Evolutionary conservation across 2,329 filamentous ascomycete species (phyloP).

Genomic region (Aspergillus brasiliensis): DNA sequence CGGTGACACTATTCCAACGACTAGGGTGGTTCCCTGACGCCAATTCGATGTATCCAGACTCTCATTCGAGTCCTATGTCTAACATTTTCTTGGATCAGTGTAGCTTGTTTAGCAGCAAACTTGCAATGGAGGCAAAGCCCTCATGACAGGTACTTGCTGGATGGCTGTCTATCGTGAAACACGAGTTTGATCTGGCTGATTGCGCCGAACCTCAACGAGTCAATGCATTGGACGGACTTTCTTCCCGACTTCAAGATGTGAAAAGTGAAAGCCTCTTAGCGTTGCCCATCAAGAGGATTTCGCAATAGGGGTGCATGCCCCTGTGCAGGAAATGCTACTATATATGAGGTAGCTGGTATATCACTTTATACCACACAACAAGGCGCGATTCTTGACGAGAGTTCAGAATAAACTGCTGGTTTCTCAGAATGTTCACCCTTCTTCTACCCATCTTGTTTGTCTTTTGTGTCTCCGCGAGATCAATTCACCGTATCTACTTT

Average conservation of each 20-base stretch:
- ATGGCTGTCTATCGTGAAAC: background rate
- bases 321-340: background rate
- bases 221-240: too few species aligned
- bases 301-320: background rate
- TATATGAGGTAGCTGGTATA: background rate
- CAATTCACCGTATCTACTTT: conserved; percentile 9
- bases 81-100: background rate
- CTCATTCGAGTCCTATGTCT: background rate
- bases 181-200: too few species aligned
- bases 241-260: background rate
- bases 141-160: background rate
- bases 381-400: too few species aligned
- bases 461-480: background rate
- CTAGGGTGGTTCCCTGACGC: background rate
- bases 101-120: background rate
- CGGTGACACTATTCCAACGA: background rate
- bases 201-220: too few species aligned
- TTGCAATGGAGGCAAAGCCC: background rate
- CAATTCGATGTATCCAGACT: background rate
- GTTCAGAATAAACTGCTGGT: background rate
- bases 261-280: background rate
- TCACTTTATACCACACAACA: background rate
- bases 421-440: background rate
- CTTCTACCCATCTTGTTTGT: background rate
- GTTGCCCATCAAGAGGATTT: background rate